Base-by-base conservation (phyloP, 169 alveolate genomes). In the Ophryocystis elektroscirrha region DNA sequence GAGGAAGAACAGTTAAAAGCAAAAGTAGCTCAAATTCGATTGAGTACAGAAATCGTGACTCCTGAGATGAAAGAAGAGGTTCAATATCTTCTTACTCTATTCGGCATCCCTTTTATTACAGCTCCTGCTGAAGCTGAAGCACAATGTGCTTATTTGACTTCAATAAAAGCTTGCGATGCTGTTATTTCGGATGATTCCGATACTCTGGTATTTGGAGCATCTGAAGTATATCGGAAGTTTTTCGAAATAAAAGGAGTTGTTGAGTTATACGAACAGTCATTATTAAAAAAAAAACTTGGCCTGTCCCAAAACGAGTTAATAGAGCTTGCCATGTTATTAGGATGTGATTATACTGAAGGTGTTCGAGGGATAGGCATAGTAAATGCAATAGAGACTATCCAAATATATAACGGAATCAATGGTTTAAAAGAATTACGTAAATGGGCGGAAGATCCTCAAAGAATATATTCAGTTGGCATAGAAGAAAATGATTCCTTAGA, bases 101-200 rank as follows among this genome's bases (percentile, higher is more conserved):
- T 79, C 53, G 95, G 94, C 7, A 64, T 87, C 16, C 96, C 96
- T 0, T 82, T 65, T 64, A 58, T 87, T 39, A 79, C 74, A n/a
- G 87, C 96, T 2, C 96, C 96, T 2, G 78, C 84, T 16, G 96
- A 87, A 61, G 95, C 96, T 7, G 96, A 87, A 54, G 88, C 96
- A 12, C 89, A 85, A 36, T 82, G 93, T 22, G 87, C 96, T 3
- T 61, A 60, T 32, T 63, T 87, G 30, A 30, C 46, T 20, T 9
- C 22, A 18, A 37, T 22, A 7, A 25, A 28, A 9, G 2, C 24
- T 9, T 38, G 18, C 36, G 67, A 59, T 20, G 91, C 93, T 1
- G 93, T 87, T 25, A 61, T 87, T 0, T 75, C 94, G 4, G 95
- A 87, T 42, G 96, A 87, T 51, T 77, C 92, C 9, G 96, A 87